Evolutionary conservation across 1,139 yeast species (phyloP).

Genomic region (Suhomyces guaymorum): DNA sequence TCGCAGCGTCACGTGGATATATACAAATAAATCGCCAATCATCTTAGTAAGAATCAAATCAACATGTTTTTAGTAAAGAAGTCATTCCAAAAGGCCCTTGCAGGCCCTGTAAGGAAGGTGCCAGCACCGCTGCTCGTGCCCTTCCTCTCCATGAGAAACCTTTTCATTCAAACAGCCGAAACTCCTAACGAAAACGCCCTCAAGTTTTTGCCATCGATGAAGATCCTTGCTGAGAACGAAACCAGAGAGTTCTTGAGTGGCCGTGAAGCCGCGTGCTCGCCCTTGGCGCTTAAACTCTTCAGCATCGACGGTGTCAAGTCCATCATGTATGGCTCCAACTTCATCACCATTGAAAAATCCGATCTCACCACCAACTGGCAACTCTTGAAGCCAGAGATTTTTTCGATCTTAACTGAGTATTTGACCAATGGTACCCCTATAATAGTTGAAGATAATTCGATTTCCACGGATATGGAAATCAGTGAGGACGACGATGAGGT

Average conservation of each 20-base stretch:
- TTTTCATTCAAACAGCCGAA: conserved; percentile 42
- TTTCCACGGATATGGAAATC: conserved; percentile 41
- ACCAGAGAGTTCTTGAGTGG: conserved; percentile 57
- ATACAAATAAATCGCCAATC: no score
- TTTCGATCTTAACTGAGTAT: conserved; percentile 80
- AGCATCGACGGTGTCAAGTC: conserved; percentile 53
- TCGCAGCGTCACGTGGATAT: no score
- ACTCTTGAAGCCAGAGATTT: conserved; percentile 82
- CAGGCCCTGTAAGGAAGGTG: no score
- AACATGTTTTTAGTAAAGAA: conserved; percentile 15
- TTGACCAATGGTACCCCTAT: conserved; percentile 70
- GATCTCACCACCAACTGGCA: conserved; percentile 62
- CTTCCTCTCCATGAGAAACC: conserved; percentile 18
- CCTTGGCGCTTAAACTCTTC: conserved; percentile 54
- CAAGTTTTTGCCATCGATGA: conserved; percentile 48
- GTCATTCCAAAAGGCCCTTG: conserved; percentile 4
- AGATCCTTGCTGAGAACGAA: conserved; percentile 44
- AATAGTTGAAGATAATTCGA: conserved; percentile 38
- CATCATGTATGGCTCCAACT: conserved; percentile 58
- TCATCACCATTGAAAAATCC: conserved; percentile 81
- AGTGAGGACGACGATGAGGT: conserved; percentile 72
- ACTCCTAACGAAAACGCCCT: conserved; percentile 52
- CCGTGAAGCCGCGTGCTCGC: conserved; percentile 55
- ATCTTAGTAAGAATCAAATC: no score
- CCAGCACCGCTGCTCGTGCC: no score